Conservation (phyloP, 768 basidiomycete species). For the Kwoniella mangroviensis region DNA sequence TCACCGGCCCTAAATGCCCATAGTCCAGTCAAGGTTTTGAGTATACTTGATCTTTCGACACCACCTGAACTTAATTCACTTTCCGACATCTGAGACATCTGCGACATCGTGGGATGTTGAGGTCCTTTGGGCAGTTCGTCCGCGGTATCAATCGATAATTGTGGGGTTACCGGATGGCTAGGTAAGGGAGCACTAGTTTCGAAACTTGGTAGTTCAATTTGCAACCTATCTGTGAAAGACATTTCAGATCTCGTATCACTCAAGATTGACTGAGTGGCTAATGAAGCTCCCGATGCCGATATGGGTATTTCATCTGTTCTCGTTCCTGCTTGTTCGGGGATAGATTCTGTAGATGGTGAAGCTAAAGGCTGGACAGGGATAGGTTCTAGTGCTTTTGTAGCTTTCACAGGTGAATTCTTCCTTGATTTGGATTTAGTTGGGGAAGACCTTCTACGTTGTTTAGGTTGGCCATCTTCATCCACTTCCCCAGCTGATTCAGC, state of each 20-base stretch:
- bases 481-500: constrained; percentile 37
- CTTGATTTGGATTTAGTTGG: constrained; percentile 14
- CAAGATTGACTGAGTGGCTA: constrained; percentile 32
- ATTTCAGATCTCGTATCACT: constrained; percentile 52
- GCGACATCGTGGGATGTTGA: constrained; percentile 29
- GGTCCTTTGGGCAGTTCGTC: constrained; percentile 33
- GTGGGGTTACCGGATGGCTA: constrained; percentile 55
- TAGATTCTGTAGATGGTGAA: background rate
- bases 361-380: constrained; percentile 12
- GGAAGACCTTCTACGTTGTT: constrained; percentile 21
- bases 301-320: constrained; percentile 27
- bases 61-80: constrained; percentile 62
- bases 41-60: constrained; percentile 72
- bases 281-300: constrained; percentile 32
- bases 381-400: constrained; percentile 24
- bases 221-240: constrained; percentile 54
- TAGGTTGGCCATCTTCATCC: constrained; percentile 15
- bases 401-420: constrained; percentile 31
- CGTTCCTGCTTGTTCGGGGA: background rate
- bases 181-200: constrained; percentile 57
- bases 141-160: constrained; percentile 42
- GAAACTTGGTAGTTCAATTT: constrained; percentile 56
- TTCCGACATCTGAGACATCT: constrained; percentile 56
- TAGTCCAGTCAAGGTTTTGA: constrained; percentile 81
- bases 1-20: constrained; percentile 68